These are phyloP conservation scores for Bertia moriformis DNA, from an alignment of 2,329 filamentous ascomycete species.

Conservation along the genomic window DNA sequence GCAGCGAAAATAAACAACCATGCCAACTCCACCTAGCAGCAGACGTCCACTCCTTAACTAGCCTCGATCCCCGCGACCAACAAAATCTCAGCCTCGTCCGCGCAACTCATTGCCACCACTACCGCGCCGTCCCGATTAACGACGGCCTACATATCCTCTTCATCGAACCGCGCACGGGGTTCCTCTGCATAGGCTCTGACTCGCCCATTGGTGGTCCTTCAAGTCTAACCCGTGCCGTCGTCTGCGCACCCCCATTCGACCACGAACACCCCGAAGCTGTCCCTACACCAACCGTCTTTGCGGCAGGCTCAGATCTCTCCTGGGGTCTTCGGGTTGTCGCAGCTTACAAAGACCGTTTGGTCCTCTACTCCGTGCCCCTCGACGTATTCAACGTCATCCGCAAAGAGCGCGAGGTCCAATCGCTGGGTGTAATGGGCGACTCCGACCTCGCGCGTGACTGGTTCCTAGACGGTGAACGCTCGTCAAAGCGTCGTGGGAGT, in stretches of 20 bases:
- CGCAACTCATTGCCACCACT: constrained; percentile 38
- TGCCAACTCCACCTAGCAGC: constrained; percentile 7
- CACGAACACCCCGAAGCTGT: too few species aligned
- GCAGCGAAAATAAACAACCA: constrained; percentile 7
- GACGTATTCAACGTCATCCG: constrained; percentile 9
- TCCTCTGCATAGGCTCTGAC: constrained; percentile 46
- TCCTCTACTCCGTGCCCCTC: neutral
- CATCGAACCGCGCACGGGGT: constrained; percentile 39
- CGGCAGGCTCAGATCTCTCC: neutral
- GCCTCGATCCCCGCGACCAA: constrained; percentile 4
- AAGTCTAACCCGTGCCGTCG: neutral
- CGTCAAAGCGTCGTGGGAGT: constrained; percentile 12
- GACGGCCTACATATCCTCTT: constrained; percentile 53
- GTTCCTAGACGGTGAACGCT: constrained; percentile 13
- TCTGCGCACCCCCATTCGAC: neutral
- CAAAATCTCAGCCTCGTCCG: constrained; percentile 16
- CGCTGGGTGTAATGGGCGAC: constrained; percentile 15
- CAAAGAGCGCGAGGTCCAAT: constrained; percentile 15
- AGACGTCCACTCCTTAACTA: constrained; percentile 8
- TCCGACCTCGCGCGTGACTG: constrained; percentile 15
- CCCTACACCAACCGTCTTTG: neutral
- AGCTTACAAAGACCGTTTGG: neutral
- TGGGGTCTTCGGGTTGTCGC: neutral
- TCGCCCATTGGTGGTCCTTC: constrained; percentile 29
- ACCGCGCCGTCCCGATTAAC: constrained; percentile 46